These are phyloP conservation scores for Exophiala spinifera DNA, from an alignment of 2,329 filamentous ascomycete genomes.

Conservation along the genomic window DNA sequence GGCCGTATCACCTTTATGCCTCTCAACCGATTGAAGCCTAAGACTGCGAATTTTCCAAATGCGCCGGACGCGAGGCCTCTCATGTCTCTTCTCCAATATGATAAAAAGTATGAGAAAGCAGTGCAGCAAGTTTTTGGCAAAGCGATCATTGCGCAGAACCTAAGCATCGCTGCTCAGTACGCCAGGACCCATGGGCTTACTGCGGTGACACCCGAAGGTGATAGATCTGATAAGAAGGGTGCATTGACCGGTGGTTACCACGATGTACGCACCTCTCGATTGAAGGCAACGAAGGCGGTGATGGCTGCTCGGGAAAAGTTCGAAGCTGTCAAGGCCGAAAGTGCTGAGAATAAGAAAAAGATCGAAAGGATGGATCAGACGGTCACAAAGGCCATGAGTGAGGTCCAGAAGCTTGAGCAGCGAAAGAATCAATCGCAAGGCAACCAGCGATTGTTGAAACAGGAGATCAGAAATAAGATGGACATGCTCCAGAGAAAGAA, in stretches of 20 bases:
- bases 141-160: conserved; percentile 87
- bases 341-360: conserved; percentile 63
- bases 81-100: conserved; percentile 78
- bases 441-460: conserved; percentile 74
- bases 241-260: conserved; percentile 94
- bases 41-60: conserved; percentile 72
- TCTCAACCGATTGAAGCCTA: conserved; percentile 72
- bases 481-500: conserved; percentile 69
- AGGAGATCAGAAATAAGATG: conserved; percentile 74
- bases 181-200: conserved; percentile 87
- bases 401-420: conserved; percentile 79
- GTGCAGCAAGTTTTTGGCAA: conserved; percentile 95
- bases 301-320: conserved; percentile 72
- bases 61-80: conserved; percentile 85
- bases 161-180: conserved; percentile 84
- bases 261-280: conserved; percentile 77
- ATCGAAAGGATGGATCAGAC: conserved; percentile 81
- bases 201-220: conserved; percentile 90
- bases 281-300: conserved; percentile 77
- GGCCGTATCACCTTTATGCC: conserved; percentile 95
- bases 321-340: conserved; percentile 63
- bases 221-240: conserved; percentile 91
- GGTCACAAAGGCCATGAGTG: conserved; percentile 80
- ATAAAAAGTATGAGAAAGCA: conserved; percentile 73
- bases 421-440: conserved; percentile 73